Evolutionary conservation across 176 grass and related monocot species (phyloP), one percentile per base, ranked within the genome.

Genomic region (Puccinellia tenuiflora): DNA sequence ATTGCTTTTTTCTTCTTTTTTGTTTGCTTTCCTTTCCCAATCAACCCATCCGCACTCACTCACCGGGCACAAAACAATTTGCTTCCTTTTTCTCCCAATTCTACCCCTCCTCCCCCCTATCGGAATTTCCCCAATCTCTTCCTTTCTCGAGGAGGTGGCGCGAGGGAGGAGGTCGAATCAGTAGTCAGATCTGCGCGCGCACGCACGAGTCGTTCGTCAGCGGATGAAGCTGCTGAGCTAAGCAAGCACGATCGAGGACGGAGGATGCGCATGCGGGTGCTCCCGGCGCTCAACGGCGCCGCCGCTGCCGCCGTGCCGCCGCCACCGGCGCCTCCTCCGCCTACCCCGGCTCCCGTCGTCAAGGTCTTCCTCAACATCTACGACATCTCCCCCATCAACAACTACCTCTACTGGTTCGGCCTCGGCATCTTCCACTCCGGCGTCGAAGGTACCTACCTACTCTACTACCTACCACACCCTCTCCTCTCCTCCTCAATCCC

Each of bases 381-480:
- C 64, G 95, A 98, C 91, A 90, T 98, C 79, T 91, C 95, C 59
- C 86, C 92, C 13, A 84, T 98, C 71, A 98, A 98, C 73, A 86
- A 84, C 78, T 98, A 94, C 79, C 86, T 98, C 76, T 98, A 93
- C 90, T 98, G 95, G 95, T 90, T 94, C 57, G 95, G 95, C 8
- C 86, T 98, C 72, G 95, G 95, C 26, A 91, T 98, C 69, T 98
- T 98, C 86, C 95, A 98, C 78, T 94, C 95, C 48, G 95, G 92
- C 48, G 87, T 98, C 62, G 76, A 98, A 98, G 95, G 95, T 97
- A 64, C 59, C 18, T 0, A 48, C 35, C 3, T 40, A n/a, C n/a
- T n/a, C n/a, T n/a, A n/a, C n/a, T n/a, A 1, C 13, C 52, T 59
- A 26, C 50, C 25, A 5, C 9, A 37, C 62, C 64, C 34, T 66